Conservation (phyloP, 805 yeast genomes). For the Lipomyces yamadae region DNA sequence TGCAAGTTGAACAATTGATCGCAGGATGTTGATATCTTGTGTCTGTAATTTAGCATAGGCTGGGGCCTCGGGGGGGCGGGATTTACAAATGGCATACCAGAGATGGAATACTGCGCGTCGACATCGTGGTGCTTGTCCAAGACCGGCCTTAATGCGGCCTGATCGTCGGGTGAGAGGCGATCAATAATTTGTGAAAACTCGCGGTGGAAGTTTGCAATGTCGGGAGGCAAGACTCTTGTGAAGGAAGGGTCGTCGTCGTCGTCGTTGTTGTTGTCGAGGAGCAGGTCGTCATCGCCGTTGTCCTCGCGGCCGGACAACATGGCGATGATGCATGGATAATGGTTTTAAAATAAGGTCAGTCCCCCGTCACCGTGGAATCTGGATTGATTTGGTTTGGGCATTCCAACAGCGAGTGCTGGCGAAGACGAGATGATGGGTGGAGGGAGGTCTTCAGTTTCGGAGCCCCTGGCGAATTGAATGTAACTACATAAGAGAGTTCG, state of each 20-base stretch:
- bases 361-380: not conserved
- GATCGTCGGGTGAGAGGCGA: constrained; percentile 1
- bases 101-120: constrained; percentile 17
- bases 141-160: constrained; percentile 20
- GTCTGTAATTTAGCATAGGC: not conserved
- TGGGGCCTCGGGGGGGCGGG: not conserved
- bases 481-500: too few species aligned
- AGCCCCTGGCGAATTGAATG: not conserved
- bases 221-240: constrained; percentile 27
- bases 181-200: constrained; percentile 19
- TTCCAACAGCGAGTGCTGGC: not conserved
- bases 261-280: constrained; percentile 10
- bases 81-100: constrained; percentile 9
- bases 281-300: not conserved
- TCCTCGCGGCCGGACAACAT: constrained; percentile 3
- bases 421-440: not conserved
- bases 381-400: not conserved
- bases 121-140: constrained; percentile 14
- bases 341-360: too few species aligned
- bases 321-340: not conserved
- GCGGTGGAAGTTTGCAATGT: constrained; percentile 14
- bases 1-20: constrained; percentile 33
- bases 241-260: constrained; percentile 27
- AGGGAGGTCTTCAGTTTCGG: not conserved
- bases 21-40: constrained; percentile 31